Conservation (phyloP, 106 monocot genomes). For the Phalaenopsis equestris region DNA sequence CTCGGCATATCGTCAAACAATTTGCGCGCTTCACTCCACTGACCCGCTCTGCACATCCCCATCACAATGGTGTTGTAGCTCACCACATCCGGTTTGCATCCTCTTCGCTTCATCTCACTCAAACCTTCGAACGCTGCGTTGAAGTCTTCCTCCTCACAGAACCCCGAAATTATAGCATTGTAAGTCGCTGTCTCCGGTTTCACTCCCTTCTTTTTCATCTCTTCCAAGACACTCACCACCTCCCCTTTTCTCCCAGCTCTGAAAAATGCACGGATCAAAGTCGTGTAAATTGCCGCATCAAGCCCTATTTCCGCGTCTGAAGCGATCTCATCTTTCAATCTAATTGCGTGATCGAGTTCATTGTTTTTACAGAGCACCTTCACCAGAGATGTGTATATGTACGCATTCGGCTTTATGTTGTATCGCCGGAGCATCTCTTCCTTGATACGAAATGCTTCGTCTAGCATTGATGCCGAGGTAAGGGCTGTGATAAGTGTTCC, state of each 20-base stretch:
- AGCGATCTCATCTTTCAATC: conserved; percentile 47
- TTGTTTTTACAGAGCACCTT: conserved; percentile 39
- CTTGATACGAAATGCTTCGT: conserved; percentile 42
- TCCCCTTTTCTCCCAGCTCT: conserved; percentile 43
- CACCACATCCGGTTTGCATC: conserved; percentile 49
- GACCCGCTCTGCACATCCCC: conserved; percentile 36
- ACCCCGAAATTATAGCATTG: conserved; percentile 79
- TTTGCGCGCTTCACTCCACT: conserved; percentile 51
- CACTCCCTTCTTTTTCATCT: conserved; percentile 53
- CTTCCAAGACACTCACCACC: conserved; percentile 49
- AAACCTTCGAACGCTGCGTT: conserved; percentile 49
- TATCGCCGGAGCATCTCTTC: conserved; percentile 31
- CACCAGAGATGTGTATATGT: conserved; percentile 57
- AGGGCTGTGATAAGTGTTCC: conserved; percentile 50
- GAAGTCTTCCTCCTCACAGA: conserved; percentile 51
- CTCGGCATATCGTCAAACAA: conserved; percentile 83
- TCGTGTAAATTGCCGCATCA: conserved; percentile 55
- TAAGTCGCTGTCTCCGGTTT: conserved; percentile 44
- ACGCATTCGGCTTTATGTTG: conserved; percentile 38
- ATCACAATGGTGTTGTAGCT: conserved; percentile 62
- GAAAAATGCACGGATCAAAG: conserved; percentile 53
- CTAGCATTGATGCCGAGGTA: conserved; percentile 24
- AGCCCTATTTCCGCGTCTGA: conserved; percentile 19
- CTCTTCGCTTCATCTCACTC: conserved; percentile 49
- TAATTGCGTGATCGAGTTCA: conserved; percentile 39